Percentiles rank a stretch among this genome's conserved stretches.
phyloP scores from a whole-genome alignment of 2,329 filamentous ascomycete genomes.

The Cadophora malorum region DNA sequence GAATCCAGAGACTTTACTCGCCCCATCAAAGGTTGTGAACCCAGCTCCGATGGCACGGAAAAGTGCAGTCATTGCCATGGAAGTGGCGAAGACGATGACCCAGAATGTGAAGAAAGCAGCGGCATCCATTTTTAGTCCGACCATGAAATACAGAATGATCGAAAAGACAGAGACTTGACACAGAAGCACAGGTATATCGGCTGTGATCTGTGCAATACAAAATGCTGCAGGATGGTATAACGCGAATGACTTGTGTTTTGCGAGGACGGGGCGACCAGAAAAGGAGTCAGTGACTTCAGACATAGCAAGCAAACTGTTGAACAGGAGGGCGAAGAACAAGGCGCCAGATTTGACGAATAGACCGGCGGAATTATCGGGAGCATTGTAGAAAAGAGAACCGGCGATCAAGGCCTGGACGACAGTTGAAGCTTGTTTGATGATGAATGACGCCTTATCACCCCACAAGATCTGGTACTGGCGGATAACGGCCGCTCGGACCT shows the following conservation, averaged over 20 bases:
- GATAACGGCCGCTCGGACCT: conserved; percentile 61
- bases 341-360: conserved; percentile 70
- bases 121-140: conserved; percentile 58
- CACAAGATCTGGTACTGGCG: conserved; percentile 71
- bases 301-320: conserved; percentile 67
- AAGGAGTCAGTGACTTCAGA: conserved; percentile 71
- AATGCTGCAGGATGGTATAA: conserved; percentile 63
- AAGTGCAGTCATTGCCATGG: conserved; percentile 64
- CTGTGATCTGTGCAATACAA: conserved; percentile 62
- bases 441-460: conserved; percentile 68
- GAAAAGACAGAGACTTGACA: conserved; percentile 65
- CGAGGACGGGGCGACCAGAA: conserved; percentile 61
- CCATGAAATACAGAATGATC: conserved; percentile 69
- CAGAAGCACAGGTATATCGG: conserved; percentile 61
- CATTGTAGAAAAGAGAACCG: conserved; percentile 72
- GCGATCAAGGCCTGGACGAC: conserved; percentile 66
- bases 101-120: conserved; percentile 67
- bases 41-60: conserved; percentile 63
- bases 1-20: conserved; percentile 62
- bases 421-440: conserved; percentile 66
- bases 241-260: conserved; percentile 65
- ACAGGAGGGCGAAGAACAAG: conserved; percentile 68
- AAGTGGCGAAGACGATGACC: conserved; percentile 57
- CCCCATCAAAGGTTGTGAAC: conserved; percentile 62
- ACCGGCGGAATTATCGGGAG: conserved; percentile 61